These are phyloP conservation scores for Vinca major DNA, from an alignment of 305 asterid species.

Conservation along the genomic window DNA sequence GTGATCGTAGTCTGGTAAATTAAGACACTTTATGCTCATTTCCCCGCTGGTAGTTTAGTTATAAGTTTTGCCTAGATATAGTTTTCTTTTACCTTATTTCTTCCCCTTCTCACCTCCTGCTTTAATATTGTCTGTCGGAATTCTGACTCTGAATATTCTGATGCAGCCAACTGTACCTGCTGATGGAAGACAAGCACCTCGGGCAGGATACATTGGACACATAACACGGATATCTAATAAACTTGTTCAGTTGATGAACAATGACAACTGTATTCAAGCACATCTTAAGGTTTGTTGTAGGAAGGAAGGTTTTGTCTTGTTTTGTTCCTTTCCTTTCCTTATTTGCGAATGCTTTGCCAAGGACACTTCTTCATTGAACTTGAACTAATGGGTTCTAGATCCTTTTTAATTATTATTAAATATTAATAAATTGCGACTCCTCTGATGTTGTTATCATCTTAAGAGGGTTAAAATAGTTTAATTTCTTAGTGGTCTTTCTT, in stretches of 20 bases:
- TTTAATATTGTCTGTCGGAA: conserved; percentile 9
- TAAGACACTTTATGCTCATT: background rate
- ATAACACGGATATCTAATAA: conserved; percentile 72
- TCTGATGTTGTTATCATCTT: background rate
- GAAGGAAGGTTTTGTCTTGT: background rate
- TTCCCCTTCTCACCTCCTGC: background rate
- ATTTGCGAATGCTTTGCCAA: background rate
- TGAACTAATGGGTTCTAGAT: background rate
- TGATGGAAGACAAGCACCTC: conserved; percentile 49
- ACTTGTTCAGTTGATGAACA: conserved; percentile 57
- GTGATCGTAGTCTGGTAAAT: conserved; percentile 55
- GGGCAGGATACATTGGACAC: conserved; percentile 84
- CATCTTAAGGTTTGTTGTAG: conserved; percentile 51
- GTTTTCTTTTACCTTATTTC: background rate
- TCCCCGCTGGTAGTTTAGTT: background rate
- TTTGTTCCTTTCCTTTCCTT: background rate
- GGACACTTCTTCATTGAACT: background rate
- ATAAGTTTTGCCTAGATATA: background rate
- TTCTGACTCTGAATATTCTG: background rate
- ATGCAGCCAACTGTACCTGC: conserved; percentile 65
- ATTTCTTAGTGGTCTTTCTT: background rate
- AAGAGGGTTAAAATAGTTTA: background rate
- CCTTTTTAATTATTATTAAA: background rate
- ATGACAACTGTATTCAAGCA: conserved; percentile 38
- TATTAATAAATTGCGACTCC: background rate